Base-by-base conservation (phyloP, 1,139 yeast genomes). In the Groenewaldozyma sp. region DNA sequence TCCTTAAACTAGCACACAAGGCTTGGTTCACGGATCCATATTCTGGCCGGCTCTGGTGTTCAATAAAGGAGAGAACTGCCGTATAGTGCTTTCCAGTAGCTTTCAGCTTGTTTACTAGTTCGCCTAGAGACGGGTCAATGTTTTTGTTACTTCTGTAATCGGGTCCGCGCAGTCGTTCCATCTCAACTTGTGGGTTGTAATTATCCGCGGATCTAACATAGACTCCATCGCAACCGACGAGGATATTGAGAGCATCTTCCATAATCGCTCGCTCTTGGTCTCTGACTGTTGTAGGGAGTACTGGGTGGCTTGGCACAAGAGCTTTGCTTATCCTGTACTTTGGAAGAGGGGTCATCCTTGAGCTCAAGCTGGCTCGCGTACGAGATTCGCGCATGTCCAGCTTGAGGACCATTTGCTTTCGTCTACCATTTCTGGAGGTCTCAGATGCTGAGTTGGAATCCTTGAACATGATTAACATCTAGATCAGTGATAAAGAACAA, bases 11-110 rank as follows among this genome's bases (percentile, higher is more conserved):
- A 39, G 64, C 69, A 46, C 94, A 82, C 22, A 91, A 63, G 3
- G 82, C 72, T 51, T 88, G 95, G 38, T 82, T 70, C 1, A 83
- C 80, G 39, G 73, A 71, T 0, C 98, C 98, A 54, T 73, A 77
- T 19, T 58, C 53, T 13, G 68, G 60, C 40, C 65, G 62, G 53
- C 79, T 63, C 60, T 81, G 83, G 39, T 65, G 48, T 47, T 78
- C 78, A 16, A 71, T 64, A 59, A 79, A 86, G 28, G 70, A 67
- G 24, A 53, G 58, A 44, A 82, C 65, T 3, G 75, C 74, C 31
- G 71, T 64, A 53, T 74, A 82, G 56, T 71, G 70, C 49, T 77
- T 76, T 1, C 95, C 95, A 37, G 68, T 64, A 37, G 66, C 71
- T 11, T 77, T 70, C 31, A 87, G 60, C 41, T 74, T 68, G 51